phyloP scores from a whole-genome alignment of 106 monocot species.

The Phalaenopsis equestris region DNA sequence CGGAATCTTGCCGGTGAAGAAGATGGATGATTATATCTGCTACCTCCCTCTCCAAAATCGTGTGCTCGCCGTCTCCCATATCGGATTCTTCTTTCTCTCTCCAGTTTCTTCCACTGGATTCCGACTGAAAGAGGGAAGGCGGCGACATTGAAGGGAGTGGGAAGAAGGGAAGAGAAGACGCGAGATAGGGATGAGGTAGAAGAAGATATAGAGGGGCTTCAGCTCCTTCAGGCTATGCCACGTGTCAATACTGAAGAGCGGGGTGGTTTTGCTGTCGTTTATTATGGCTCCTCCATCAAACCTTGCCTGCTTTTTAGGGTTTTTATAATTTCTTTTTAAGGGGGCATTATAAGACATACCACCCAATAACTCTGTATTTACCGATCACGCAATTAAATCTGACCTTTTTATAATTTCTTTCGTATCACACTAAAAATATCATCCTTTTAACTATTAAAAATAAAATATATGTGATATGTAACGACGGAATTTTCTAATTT shows the following conservation, averaged over 20 bases:
- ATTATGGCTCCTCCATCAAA: too few species aligned
- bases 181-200: background rate
- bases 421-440: too few species aligned
- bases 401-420: too few species aligned
- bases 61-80: background rate
- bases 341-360: too few species aligned
- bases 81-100: background rate
- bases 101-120: background rate
- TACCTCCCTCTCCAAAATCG: background rate
- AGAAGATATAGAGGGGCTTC: background rate
- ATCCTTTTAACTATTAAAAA: too few species aligned
- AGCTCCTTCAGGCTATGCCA: background rate
- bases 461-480: too few species aligned
- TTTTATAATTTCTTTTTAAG: too few species aligned
- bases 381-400: too few species aligned
- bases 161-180: background rate
- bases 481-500: too few species aligned
- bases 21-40: background rate
- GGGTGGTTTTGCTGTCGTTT: background rate
- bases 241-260: background rate
- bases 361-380: too few species aligned
- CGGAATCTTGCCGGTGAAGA: background rate
- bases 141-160: background rate
- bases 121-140: background rate
- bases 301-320: too few species aligned